Conservation (phyloP, 768 basidiomycete species). For the Hebeloma cylindrosporum region DNA sequence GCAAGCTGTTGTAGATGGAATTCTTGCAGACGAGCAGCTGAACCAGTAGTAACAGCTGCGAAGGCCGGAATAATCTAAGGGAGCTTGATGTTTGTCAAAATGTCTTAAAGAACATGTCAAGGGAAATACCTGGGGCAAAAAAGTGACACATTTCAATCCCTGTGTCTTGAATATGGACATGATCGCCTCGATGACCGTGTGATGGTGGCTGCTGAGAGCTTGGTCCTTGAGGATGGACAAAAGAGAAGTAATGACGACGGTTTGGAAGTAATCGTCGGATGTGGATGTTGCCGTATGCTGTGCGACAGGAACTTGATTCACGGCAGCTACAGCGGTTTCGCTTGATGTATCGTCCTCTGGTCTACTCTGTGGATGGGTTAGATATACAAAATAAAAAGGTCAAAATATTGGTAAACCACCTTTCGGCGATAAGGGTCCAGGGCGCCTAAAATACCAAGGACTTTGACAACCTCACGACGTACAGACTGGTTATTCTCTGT, state of each 20-base stretch:
- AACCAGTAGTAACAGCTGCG: constrained; percentile 79
- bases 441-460: constrained; percentile 93
- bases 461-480: constrained; percentile 88
- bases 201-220: constrained; percentile 81
- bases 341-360: constrained; percentile 62
- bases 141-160: constrained; percentile 92
- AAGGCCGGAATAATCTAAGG: constrained; percentile 92
- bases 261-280: constrained; percentile 96
- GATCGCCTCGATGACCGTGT: constrained; percentile 94
- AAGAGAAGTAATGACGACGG: constrained; percentile 87
- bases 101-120: neutral
- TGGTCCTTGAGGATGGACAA: constrained; percentile 88
- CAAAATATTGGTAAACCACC: constrained; percentile 40
- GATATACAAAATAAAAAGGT: neutral
- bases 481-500: constrained; percentile 73
- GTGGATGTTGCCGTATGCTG: constrained; percentile 60
- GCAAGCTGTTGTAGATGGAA: constrained; percentile 95
- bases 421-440: constrained; percentile 94
- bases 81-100: constrained; percentile 11
- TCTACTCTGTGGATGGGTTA: constrained; percentile 40
- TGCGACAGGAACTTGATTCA: constrained; percentile 67
- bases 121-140: constrained; percentile 79
- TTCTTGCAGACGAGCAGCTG: constrained; percentile 82
- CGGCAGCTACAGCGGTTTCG: constrained; percentile 59
- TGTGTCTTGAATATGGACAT: constrained; percentile 99